Percentiles rank a stretch among this genome's conserved stretches.
These are phyloP conservation scores for Brassica juncea DNA, from an alignment of 345 rosid species.

Conservation along the genomic window DNA sequence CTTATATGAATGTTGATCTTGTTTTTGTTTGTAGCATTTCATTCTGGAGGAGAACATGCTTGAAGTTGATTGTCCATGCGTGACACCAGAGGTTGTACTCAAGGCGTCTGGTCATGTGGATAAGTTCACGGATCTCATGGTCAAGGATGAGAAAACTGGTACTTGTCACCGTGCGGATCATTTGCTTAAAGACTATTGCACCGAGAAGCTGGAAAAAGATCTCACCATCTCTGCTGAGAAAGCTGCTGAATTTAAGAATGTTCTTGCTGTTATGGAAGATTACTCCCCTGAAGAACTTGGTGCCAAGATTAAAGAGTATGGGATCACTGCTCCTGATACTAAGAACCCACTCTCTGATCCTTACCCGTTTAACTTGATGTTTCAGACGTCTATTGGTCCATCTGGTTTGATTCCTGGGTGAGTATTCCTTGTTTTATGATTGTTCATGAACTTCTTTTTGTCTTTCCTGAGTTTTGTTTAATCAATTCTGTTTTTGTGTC, in stretches of 20 bases:
- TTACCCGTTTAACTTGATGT: constrained; percentile 91
- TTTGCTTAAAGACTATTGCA: constrained; percentile 85
- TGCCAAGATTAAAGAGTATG: constrained; percentile 77
- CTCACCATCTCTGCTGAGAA: constrained; percentile 59
- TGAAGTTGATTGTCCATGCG: constrained; percentile 92
- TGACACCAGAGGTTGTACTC: constrained; percentile 90
- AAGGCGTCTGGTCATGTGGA: constrained; percentile 98
- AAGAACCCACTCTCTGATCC: constrained; percentile 88
- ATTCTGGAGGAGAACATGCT: constrained; percentile 91
- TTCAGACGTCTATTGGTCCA: constrained; percentile 96
- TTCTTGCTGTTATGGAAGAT: constrained; percentile 84
- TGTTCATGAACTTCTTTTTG: background rate
- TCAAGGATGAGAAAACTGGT: constrained; percentile 85
- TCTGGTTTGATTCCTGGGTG: constrained; percentile 83
- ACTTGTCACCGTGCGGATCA: constrained; percentile 89
- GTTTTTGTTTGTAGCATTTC: constrained; percentile 61
- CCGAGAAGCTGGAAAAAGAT: constrained; percentile 86
- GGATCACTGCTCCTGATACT: constrained; percentile 81
- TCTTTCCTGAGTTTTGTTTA: background rate
- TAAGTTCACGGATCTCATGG: constrained; percentile 98
- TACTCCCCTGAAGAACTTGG: constrained; percentile 75
- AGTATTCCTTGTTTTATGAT: constrained; percentile 27
- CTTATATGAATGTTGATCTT: background rate
- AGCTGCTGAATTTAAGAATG: constrained; percentile 80
- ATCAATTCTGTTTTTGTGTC: background rate